These are phyloP conservation scores for Phycomyces blakesleeanus DNA, from an alignment of 192 early-diverging fungal genomes.

Conservation along the genomic window DNA sequence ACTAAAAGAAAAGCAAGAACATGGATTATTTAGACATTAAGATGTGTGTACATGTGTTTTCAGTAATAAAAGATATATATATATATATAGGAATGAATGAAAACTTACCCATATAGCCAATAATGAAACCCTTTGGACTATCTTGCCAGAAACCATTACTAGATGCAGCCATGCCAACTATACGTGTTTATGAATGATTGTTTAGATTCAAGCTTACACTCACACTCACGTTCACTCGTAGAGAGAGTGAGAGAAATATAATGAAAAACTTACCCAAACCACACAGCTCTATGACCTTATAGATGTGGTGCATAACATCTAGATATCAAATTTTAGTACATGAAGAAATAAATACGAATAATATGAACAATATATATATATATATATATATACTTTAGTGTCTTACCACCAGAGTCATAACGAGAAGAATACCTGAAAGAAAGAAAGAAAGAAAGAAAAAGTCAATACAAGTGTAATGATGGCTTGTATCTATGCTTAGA, in stretches of 20 bases:
- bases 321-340: neutral
- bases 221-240: too few species aligned
- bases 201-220: too few species aligned
- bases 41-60: too few species aligned
- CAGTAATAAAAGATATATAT: too few species aligned
- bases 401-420: constrained; percentile 28
- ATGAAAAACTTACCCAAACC: constrained; percentile 12
- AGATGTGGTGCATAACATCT: constrained; percentile 38
- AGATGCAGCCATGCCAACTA: constrained; percentile 32
- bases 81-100: too few species aligned
- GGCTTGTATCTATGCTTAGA: too few species aligned
- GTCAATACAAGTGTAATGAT: neutral
- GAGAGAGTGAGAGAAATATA: neutral
- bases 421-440: constrained; percentile 26
- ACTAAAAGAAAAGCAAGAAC: too few species aligned
- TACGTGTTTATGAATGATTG: neutral
- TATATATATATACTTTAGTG: neutral
- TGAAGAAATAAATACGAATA: too few species aligned
- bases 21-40: too few species aligned
- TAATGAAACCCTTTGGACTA: constrained; percentile 21
- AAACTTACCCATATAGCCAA: constrained; percentile 35
- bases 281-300: constrained; percentile 31
- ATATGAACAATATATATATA: too few species aligned
- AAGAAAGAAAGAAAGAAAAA: neutral
- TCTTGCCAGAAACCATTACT: constrained; percentile 7